Conservation (phyloP, 768 basidiomycete species). For the Pleurotus platypus region DNA sequence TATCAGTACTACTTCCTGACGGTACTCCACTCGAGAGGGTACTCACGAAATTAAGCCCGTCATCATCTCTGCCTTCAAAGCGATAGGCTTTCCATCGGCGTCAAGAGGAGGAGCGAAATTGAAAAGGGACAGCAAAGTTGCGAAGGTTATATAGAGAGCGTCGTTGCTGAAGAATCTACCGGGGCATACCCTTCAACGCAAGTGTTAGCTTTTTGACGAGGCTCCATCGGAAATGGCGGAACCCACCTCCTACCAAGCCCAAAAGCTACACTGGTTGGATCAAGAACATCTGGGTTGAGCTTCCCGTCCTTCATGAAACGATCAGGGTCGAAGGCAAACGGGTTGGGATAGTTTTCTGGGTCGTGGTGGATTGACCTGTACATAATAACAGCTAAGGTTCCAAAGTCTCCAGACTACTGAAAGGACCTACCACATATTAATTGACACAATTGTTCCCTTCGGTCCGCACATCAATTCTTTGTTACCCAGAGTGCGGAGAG, state of each 20-base stretch:
- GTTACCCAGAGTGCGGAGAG: not conserved
- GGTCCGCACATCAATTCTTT: not conserved
- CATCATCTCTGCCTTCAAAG: not conserved
- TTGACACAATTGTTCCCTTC: conserved; percentile 22
- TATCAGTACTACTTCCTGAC: not conserved
- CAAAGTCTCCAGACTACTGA: not conserved
- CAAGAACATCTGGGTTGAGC: conserved; percentile 10
- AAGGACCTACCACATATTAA: conserved; percentile 25
- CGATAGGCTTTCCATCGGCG: not conserved
- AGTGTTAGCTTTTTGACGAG: not conserved
- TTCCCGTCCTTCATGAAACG: conserved; percentile 24
- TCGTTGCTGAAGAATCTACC: not conserved
- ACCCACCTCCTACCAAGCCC: conserved; percentile 15
- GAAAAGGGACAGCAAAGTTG: not conserved
- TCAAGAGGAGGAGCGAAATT: not conserved
- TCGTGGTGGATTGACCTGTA: conserved; percentile 26
- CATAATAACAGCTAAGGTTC: not conserved
- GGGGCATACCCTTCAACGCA: not conserved
- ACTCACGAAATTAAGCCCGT: not conserved
- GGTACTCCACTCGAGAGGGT: not conserved
- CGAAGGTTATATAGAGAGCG: not conserved
- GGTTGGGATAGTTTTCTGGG: conserved; percentile 18
- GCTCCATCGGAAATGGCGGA: not conserved
- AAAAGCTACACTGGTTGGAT: conserved; percentile 13
- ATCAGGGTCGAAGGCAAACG: conserved; percentile 28